Conservation (phyloP, 495 filamentous ascomycete species). For the Xylaria curta region DNA sequence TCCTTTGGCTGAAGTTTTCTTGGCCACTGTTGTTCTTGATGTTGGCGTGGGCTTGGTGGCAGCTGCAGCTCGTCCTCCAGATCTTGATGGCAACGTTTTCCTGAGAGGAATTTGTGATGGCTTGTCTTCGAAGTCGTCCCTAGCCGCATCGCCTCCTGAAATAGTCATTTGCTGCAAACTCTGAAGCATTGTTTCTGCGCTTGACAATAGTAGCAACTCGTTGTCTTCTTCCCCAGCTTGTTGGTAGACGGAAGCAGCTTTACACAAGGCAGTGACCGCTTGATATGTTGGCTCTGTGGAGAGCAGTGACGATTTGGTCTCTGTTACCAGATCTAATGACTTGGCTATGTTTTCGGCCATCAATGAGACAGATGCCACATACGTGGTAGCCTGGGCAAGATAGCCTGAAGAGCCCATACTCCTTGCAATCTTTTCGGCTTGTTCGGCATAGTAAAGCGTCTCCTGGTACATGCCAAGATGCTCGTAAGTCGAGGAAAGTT, state of each 20-base stretch:
- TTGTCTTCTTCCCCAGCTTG: constrained; percentile 46
- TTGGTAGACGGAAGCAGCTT: constrained; percentile 52
- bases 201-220: constrained; percentile 44
- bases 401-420: constrained; percentile 68
- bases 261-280: constrained; percentile 50
- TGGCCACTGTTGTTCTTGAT: constrained; percentile 33
- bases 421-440: constrained; percentile 79
- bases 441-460: constrained; percentile 86
- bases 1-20: constrained; percentile 36
- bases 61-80: constrained; percentile 26
- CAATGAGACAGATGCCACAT: constrained; percentile 69
- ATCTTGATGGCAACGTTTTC: constrained; percentile 44
- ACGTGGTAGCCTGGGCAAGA: constrained; percentile 58
- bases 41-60: constrained; percentile 35
- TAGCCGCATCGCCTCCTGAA: neutral
- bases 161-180: constrained; percentile 30
- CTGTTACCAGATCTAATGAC: constrained; percentile 64
- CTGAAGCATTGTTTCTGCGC: constrained; percentile 48
- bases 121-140: constrained; percentile 52
- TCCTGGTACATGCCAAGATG: constrained; percentile 88
- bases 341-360: constrained; percentile 67
- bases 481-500: constrained; percentile 77
- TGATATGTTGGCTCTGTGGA: constrained; percentile 54
- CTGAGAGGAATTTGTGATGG: constrained; percentile 51
- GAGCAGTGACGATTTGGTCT: constrained; percentile 51